Percentiles rank a stretch among this genome's conserved stretches.
phyloP scores from a whole-genome alignment of 108 stramenopile genomes.

The Pseudonitzschia pungens region DNA sequence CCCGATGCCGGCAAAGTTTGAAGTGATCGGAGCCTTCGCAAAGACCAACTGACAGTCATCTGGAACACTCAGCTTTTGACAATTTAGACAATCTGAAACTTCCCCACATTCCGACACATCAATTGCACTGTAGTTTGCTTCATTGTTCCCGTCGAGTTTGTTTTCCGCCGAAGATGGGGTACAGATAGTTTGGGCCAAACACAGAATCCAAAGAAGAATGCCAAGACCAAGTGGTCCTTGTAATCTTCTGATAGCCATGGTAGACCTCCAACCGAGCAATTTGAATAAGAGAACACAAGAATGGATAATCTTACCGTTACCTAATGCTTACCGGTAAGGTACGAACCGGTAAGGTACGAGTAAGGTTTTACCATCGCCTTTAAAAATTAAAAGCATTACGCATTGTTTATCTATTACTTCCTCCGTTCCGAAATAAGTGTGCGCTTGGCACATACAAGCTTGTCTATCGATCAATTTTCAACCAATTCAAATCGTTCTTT shows the following conservation, averaged over 20 bases:
- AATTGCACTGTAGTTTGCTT: background rate
- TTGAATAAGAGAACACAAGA: too few relatives aligned
- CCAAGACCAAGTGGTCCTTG: background rate
- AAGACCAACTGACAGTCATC: slow-evolving; percentile 38
- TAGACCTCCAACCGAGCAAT: background rate
- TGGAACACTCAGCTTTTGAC: slow-evolving; percentile 11
- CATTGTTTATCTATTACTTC: too few relatives aligned
- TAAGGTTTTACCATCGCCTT: too few relatives aligned
- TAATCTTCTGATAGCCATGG: background rate
- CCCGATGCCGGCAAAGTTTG: background rate
- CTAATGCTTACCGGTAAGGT: too few relatives aligned
- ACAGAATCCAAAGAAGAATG: background rate
- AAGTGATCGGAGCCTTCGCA: slow-evolving; percentile 24
- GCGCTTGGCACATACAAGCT: too few relatives aligned
- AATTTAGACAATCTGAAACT: background rate
- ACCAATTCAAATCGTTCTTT: too few relatives aligned
- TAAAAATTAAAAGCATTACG: too few relatives aligned
- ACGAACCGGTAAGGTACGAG: too few relatives aligned
- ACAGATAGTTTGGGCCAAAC: background rate
- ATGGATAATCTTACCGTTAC: too few relatives aligned
- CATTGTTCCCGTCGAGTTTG: background rate
- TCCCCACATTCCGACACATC: background rate
- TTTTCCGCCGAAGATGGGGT: background rate
- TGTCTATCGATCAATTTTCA: too few relatives aligned
- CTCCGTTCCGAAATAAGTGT: too few relatives aligned